These are phyloP conservation scores for Vicia villosa DNA, from an alignment of 306 rosid genomes.

Conservation along the genomic window DNA sequence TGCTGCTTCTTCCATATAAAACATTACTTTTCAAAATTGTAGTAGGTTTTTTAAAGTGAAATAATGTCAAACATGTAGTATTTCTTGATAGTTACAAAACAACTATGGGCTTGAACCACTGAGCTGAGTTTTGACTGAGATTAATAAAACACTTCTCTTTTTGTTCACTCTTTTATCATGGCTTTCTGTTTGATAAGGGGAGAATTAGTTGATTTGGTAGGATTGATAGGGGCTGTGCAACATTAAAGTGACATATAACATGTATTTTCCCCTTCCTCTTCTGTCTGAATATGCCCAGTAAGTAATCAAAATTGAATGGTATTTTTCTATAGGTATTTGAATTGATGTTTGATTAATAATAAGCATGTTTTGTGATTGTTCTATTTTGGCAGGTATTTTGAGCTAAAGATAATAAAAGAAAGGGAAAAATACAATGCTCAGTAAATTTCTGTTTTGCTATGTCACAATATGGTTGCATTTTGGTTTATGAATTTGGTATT, in stretches of 20 bases:
- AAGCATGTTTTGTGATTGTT: no score
- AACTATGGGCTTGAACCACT: background rate
- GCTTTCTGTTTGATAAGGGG: background rate
- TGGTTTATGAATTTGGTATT: background rate
- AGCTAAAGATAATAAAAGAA: no score
- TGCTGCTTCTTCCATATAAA: constrained; percentile 45
- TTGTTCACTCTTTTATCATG: background rate
- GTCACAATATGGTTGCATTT: background rate
- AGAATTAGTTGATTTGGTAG: background rate
- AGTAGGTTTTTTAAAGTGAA: background rate
- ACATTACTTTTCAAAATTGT: background rate
- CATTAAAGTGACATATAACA: background rate
- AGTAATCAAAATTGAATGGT: background rate
- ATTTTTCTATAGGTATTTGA: no score
- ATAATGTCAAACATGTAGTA: background rate
- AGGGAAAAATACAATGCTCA: no score
- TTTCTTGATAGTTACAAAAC: constrained; percentile 7
- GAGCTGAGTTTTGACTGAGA: background rate
- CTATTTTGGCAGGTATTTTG: no score
- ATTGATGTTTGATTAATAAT: no score
- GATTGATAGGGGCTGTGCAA: background rate
- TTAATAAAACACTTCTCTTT: constrained; percentile 21
- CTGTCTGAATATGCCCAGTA: background rate
- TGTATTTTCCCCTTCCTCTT: background rate
- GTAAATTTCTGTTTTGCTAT: no score